These are phyloP conservation scores for Umbelopsis isabellina DNA, from an alignment of 192 early-diverging fungal genomes.

Conservation along the genomic window DNA sequence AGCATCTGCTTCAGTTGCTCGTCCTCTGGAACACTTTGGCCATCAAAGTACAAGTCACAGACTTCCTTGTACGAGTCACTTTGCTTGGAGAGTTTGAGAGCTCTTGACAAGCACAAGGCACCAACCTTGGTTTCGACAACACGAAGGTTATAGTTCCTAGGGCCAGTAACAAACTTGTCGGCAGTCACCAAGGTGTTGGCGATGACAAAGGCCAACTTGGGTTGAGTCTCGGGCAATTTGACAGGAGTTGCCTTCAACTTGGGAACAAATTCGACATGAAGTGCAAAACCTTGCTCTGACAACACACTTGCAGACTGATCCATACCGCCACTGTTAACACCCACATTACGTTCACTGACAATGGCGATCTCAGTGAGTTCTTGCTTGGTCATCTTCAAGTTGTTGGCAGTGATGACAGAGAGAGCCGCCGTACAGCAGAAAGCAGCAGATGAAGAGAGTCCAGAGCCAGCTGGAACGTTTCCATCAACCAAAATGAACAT, in stretches of 20 bases:
- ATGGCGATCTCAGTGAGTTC: slow-evolving; percentile 78
- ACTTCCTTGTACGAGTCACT: slow-evolving; percentile 50
- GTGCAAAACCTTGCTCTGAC: slow-evolving; percentile 64
- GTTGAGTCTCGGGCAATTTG: slow-evolving; percentile 58
- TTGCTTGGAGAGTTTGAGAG: slow-evolving; percentile 46
- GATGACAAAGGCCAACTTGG: slow-evolving; percentile 78
- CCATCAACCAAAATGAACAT: slow-evolving; percentile 78
- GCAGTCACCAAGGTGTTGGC: slow-evolving; percentile 85
- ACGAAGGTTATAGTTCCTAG: slow-evolving; percentile 89
- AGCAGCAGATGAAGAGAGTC: slow-evolving; percentile 85
- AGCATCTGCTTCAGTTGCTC: slow-evolving; percentile 36
- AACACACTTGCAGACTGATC: slow-evolving; percentile 92
- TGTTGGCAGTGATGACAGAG: slow-evolving; percentile 62
- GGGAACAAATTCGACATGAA: slow-evolving; percentile 86
- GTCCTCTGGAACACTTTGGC: slow-evolving; percentile 24
- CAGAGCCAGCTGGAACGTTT: slow-evolving; percentile 79
- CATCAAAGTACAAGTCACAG: slow-evolving; percentile 49
- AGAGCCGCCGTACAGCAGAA: slow-evolving; percentile 81
- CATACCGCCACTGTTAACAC: slow-evolving; percentile 83
- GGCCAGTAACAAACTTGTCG: slow-evolving; percentile 87
- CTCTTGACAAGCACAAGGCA: slow-evolving; percentile 62
- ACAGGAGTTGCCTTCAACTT: slow-evolving; percentile 63
- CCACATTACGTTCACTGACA: slow-evolving; percentile 77
- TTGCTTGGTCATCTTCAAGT: slow-evolving; percentile 45
- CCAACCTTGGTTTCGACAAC: slow-evolving; percentile 90